Evolutionary conservation across 208 protist species (phyloP), one percentile per base, ranked within the genome.

Genomic region (Trypanosoma brucei): DNA sequence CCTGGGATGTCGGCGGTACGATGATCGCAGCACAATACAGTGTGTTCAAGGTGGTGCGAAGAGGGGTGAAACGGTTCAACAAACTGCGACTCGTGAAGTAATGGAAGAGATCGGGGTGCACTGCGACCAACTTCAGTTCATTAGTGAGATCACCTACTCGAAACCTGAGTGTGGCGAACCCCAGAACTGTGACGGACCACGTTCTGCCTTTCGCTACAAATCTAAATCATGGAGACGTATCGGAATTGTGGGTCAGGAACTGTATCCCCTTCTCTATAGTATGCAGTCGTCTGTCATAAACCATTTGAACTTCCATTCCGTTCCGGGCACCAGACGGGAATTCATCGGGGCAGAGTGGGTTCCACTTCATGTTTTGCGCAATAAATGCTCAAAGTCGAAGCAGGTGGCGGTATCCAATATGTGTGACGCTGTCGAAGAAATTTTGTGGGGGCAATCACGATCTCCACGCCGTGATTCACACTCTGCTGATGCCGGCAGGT

Each of bases 91-190:
- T 31, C 73, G 80, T 3, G 80, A 86, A 51, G 31, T 76, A 22
- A 66, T 65, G 59, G 80, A 86, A 59, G 80, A 86, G 45, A 72
- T 82, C 22, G 76, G 76, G 1, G 36, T 86, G 2, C 51, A 75
- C 3, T 48, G 59, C 0, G 54, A 46, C n/a, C 4, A 48, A 2
- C 62, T 73, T 4, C 55, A 8, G 3, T 75, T 80, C 37, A 6
- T 82, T 35, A 40, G 59, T 2, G 72, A 78, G 53, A 53, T 81
- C 11, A 35, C 50, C 7, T 54, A n/a, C 9, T 8, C 50, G 8
- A n/a, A 54, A n/a, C 6, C 50, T 35, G 11, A 35, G 50, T 8
- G 6, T 31, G 50, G 9, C 30, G 30, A 6, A 46, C 11, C 42
- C 42, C 8, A 11, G 8, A 11, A 46, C 31, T 7, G 50, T 31